phyloP scores from a whole-genome alignment of 495 filamentous ascomycete genomes.

The Trichoderma reesei region DNA sequence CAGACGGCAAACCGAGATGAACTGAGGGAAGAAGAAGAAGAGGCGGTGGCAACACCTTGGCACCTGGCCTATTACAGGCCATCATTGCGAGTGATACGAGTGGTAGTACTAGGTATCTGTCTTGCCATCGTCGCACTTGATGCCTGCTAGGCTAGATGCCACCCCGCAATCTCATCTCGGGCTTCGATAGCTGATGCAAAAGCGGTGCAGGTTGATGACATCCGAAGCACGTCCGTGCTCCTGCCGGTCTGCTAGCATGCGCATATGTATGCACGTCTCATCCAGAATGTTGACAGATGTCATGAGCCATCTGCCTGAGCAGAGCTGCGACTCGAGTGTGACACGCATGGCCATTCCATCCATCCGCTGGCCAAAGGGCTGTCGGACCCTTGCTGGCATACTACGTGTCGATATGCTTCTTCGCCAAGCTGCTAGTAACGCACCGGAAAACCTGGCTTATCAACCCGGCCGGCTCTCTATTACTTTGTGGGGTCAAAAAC shows the following conservation, averaged over 20 bases:
- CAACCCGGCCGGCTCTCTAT: too few relatives aligned
- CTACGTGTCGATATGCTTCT: too few relatives aligned
- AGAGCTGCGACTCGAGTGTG: too few relatives aligned
- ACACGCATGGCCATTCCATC: too few relatives aligned
- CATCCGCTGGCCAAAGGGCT: too few relatives aligned
- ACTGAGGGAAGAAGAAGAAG: neutral
- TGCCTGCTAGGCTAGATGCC: neutral
- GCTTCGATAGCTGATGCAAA: conserved; percentile 1
- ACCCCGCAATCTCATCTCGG: neutral
- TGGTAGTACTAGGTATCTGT: too few relatives aligned
- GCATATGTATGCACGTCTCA: neutral
- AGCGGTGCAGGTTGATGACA: neutral
- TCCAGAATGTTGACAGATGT: neutral
- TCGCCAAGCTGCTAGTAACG: too few relatives aligned
- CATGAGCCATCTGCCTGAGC: neutral
- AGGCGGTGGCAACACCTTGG: neutral
- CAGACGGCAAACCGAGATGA: neutral
- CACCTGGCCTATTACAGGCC: too few relatives aligned
- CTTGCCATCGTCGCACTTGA: neutral
- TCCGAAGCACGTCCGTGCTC: neutral
- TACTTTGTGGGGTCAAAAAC: too few relatives aligned
- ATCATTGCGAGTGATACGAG: too few relatives aligned
- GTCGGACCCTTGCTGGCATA: too few relatives aligned
- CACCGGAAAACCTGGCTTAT: too few relatives aligned
- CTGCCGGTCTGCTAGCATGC: neutral